These are phyloP conservation scores for Solanum rostratum DNA, from an alignment of 257 asterid species.

Conservation along the genomic window DNA sequence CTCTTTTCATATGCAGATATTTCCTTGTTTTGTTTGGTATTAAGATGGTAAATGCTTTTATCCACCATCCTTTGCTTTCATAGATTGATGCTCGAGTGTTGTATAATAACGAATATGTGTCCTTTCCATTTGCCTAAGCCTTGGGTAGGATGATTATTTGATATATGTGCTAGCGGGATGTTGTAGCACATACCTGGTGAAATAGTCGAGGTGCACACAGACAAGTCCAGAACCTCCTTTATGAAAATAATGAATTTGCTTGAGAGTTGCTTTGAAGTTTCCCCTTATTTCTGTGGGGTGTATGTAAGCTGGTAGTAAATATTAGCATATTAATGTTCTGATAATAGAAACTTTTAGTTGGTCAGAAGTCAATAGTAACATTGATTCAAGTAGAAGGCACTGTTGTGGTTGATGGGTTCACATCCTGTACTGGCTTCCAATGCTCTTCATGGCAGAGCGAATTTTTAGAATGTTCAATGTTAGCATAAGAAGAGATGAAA, in stretches of 20 bases:
- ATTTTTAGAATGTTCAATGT: not conserved
- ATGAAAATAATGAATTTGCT: not conserved
- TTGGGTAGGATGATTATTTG: not conserved
- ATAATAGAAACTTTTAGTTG: not conserved
- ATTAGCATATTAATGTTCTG: not conserved
- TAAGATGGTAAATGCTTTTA: not conserved
- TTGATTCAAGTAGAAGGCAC: not conserved
- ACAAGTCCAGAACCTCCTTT: too few species aligned
- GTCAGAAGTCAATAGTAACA: not conserved
- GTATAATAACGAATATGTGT: not conserved
- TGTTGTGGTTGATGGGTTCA: not conserved
- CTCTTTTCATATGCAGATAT: not conserved
- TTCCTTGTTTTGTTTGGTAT: not conserved
- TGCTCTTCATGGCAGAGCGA: not conserved
- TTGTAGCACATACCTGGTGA: not conserved
- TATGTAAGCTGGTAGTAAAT: not conserved
- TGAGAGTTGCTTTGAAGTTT: not conserved
- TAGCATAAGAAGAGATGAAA: not conserved
- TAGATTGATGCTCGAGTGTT: not conserved
- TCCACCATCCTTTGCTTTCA: not conserved
- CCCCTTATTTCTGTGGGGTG: not conserved
- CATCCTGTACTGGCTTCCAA: not conserved
- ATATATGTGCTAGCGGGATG: not conserved
- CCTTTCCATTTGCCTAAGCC: not conserved
- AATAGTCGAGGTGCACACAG: not conserved